Evolutionary conservation across 805 yeast genomes (phyloP).

Genomic region (Komagataella pastoris): DNA sequence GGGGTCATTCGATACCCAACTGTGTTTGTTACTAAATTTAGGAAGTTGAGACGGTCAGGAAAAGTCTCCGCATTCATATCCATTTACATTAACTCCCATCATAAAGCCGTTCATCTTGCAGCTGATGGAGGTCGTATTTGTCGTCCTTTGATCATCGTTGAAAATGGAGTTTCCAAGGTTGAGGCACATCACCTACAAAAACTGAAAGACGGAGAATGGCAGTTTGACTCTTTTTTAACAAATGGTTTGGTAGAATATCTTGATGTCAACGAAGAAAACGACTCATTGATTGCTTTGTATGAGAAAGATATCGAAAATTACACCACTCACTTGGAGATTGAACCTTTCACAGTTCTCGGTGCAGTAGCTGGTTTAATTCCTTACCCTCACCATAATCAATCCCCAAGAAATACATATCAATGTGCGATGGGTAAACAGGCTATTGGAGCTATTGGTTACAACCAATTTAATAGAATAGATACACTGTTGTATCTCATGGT

Average conservation of each 20-base stretch:
- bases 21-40: conserved; percentile 68
- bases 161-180: conserved; percentile 58
- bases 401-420: conserved; percentile 86
- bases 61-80: conserved; percentile 84
- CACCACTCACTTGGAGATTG: conserved; percentile 88
- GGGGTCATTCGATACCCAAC: conserved; percentile 84
- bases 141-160: conserved; percentile 87
- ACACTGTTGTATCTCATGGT: conserved; percentile 89
- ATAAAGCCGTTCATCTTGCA: conserved; percentile 89
- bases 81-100: conserved; percentile 81
- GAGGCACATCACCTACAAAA: conserved; percentile 52
- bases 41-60: conserved; percentile 73
- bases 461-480: conserved; percentile 91
- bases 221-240: conserved; percentile 81
- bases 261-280: conserved; percentile 96
- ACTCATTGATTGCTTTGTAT: conserved; percentile 81
- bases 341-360: conserved; percentile 85
- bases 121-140: conserved; percentile 99
- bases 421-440: conserved; percentile 99
- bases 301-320: conserved; percentile 46
- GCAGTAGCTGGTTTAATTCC: conserved; percentile 92
- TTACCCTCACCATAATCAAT: conserved; percentile 85
- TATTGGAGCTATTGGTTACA: conserved; percentile 97
- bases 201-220: conserved; percentile 57
- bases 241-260: conserved; percentile 87